These are phyloP conservation scores for Cyberlindnera mrakii DNA, from an alignment of 805 yeast species.

Conservation along the genomic window DNA sequence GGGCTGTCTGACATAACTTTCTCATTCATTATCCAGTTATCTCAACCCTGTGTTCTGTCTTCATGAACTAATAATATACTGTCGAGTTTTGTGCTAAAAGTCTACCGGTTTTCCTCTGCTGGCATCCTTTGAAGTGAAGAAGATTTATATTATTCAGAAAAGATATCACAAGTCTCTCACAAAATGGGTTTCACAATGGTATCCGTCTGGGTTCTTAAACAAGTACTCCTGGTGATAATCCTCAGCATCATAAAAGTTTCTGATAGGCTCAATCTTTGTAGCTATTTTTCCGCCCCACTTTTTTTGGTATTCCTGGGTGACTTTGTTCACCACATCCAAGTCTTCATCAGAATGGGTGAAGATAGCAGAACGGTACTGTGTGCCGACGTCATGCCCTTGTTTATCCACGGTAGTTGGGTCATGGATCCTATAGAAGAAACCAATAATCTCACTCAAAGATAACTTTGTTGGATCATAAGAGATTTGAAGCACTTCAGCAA, in stretches of 20 bases:
- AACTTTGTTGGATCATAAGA: constrained; percentile 71
- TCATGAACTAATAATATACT: too few species aligned
- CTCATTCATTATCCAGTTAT: neutral
- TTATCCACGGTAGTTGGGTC: constrained; percentile 82
- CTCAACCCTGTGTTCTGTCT: too few species aligned
- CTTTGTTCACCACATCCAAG: constrained; percentile 36
- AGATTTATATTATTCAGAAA: neutral
- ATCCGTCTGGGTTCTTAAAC: constrained; percentile 75
- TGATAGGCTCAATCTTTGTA: constrained; percentile 64
- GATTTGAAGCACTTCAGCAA: constrained; percentile 80
- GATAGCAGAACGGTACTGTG: constrained; percentile 85
- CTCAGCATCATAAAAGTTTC: constrained; percentile 87
- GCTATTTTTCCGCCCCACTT: constrained; percentile 65
- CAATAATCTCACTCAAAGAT: constrained; percentile 55
- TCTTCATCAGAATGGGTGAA: constrained; percentile 51
- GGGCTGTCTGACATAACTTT: too few species aligned
- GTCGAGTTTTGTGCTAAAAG: too few species aligned
- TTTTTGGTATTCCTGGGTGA: constrained; percentile 53
- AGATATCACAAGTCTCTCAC: constrained; percentile 42
- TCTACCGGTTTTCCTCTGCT: too few species aligned
- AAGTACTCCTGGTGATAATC: constrained; percentile 86
- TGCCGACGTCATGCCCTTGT: constrained; percentile 87
- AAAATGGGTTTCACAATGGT: constrained; percentile 87
- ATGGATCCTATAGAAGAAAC: constrained; percentile 85
- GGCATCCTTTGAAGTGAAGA: too few species aligned